Conservation (phyloP, 2,329 filamentous ascomycete species). For the Fusarium illudens region DNA sequence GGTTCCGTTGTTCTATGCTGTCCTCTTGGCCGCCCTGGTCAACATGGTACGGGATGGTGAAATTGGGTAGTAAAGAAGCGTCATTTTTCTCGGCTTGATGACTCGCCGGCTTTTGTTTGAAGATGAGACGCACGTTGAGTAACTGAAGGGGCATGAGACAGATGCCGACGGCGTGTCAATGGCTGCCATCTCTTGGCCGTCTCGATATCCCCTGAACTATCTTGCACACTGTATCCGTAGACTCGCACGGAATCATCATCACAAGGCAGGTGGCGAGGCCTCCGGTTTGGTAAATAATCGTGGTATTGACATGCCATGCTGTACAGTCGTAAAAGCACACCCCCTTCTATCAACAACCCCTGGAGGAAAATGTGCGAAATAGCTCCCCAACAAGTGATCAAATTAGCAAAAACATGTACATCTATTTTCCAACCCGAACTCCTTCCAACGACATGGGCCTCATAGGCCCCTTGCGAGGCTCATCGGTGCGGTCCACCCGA, state of each 20-base stretch:
- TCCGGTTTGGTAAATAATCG: constrained; percentile 18
- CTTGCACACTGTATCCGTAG: background rate
- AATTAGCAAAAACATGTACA: constrained; percentile 19
- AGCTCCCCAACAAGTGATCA: constrained; percentile 30
- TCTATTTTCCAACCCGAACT: constrained; percentile 44
- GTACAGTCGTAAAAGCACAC: constrained; percentile 24
- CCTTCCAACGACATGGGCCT: constrained; percentile 49
- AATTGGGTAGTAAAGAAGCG: background rate
- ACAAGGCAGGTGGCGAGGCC: background rate
- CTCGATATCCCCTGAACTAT: background rate
- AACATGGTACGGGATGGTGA: background rate
- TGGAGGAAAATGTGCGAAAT: constrained; percentile 10
- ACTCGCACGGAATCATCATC: background rate
- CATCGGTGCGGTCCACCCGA: constrained; percentile 70
- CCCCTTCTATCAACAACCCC: constrained; percentile 1
- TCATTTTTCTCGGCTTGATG: background rate
- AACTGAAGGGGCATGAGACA: background rate
- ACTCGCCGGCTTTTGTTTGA: background rate
- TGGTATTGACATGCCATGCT: constrained; percentile 34
- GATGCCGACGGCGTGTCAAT: background rate
- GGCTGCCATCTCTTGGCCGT: background rate
- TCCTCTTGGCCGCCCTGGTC: constrained; percentile 17
- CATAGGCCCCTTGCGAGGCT: constrained; percentile 62
- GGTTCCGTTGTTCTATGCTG: background rate
- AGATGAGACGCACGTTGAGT: background rate